phyloP scores from a whole-genome alignment of 2,329 filamentous ascomycete genomes.

The Teratosphaeria zuluensis region DNA sequence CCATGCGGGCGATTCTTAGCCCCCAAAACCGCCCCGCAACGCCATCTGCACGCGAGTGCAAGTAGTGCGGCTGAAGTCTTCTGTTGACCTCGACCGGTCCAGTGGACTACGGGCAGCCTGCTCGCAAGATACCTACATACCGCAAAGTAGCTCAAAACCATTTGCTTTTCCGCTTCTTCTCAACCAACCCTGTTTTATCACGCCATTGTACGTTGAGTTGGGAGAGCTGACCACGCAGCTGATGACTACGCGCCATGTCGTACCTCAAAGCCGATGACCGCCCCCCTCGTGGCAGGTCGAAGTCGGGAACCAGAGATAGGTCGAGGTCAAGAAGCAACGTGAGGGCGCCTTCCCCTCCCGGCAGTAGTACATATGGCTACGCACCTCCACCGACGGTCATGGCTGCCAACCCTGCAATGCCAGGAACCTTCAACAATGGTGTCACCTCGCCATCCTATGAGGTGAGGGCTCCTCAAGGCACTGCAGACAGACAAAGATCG shows the following conservation, averaged over 20 bases:
- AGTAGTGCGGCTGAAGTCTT: not conserved
- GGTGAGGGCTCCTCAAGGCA: slow-evolving; percentile 27
- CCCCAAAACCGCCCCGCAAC: not conserved
- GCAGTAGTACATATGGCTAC: slow-evolving; percentile 12
- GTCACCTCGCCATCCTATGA: slow-evolving; percentile 28
- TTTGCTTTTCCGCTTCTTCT: not conserved
- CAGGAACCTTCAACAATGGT: slow-evolving; percentile 12
- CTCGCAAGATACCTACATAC: not conserved
- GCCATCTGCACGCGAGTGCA: not conserved
- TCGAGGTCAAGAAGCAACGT: slow-evolving; percentile 32
- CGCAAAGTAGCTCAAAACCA: not conserved
- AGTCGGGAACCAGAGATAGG: slow-evolving; percentile 30
- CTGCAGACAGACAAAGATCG: slow-evolving; percentile 2
- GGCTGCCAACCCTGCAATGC: slow-evolving; percentile 6
- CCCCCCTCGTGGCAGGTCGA: slow-evolving; percentile 32
- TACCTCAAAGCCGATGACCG: slow-evolving; percentile 34
- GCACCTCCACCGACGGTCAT: slow-evolving; percentile 4
- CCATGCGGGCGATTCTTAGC: not conserved
- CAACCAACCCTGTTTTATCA: not conserved
- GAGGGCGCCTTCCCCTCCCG: slow-evolving; percentile 21
- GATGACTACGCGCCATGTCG: slow-evolving; percentile 7
- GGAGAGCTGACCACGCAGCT: too few relatives aligned
- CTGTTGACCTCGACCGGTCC: not conserved
- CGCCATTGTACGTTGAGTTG: too few relatives aligned
- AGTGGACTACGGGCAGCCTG: too few relatives aligned